These are phyloP conservation scores for Chlorella sp. DNA, from an alignment of 139 green algal species.

Conservation along the genomic window DNA sequence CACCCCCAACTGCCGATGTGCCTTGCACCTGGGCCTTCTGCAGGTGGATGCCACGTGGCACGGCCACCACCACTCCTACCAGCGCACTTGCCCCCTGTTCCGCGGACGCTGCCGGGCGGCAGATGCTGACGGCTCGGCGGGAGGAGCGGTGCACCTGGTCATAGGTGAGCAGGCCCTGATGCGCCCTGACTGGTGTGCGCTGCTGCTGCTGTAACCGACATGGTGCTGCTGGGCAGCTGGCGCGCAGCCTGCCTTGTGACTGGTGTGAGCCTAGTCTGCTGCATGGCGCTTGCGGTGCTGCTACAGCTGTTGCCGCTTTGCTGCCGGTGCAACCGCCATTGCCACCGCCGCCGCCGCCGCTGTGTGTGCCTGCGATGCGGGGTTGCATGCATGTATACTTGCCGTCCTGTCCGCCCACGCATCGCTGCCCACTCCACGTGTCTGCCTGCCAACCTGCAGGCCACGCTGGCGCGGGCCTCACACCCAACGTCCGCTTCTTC, in stretches of 20 bases:
- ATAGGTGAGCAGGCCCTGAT: too few relatives aligned
- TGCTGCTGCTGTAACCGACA: too few relatives aligned
- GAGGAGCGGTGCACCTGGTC: conserved; percentile 22
- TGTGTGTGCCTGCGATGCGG: background rate
- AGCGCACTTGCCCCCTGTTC: conserved; percentile 62
- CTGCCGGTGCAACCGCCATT: background rate
- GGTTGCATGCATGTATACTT: background rate
- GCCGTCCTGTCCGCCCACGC: background rate
- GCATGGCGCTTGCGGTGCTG: background rate
- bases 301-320: background rate
- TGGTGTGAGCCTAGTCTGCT: too few relatives aligned
- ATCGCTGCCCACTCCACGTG: background rate
- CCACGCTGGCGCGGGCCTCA: conserved; percentile 28
- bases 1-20: background rate
- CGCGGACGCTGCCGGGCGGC: conserved; percentile 14
- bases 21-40: too few relatives aligned
- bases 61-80: conserved; percentile 80
- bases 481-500: conserved; percentile 32
- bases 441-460: background rate
- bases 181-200: too few relatives aligned
- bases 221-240: background rate
- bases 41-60: conserved; percentile 68
- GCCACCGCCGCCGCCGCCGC: background rate
- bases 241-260: too few relatives aligned
- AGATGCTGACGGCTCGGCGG: background rate